Conservation (phyloP, 208 protist genomes). For the Leptomonas seymouri region DNA sequence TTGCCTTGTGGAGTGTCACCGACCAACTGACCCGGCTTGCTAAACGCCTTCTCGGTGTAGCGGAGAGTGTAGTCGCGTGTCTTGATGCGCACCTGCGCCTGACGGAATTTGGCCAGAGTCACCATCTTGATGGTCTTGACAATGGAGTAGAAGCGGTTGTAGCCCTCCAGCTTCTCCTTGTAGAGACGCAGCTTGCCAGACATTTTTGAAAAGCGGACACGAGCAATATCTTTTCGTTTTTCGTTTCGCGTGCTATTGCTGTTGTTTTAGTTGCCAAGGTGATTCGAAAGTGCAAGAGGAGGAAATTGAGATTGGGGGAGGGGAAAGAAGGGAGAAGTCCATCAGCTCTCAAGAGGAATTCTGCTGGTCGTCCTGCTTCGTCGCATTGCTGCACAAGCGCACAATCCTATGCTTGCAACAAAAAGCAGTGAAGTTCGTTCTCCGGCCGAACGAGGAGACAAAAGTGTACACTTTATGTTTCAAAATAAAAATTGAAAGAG, state of each 20-base stretch:
- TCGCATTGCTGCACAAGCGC: too few species aligned
- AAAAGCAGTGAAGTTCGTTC: too few species aligned
- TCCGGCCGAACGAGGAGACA: too few species aligned
- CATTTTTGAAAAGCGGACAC: slow-evolving; percentile 47
- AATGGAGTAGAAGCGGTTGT: slow-evolving; percentile 92
- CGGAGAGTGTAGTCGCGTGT: slow-evolving; percentile 90
- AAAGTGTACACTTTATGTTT: too few species aligned
- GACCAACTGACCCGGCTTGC: slow-evolving; percentile 43
- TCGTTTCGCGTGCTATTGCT: slow-evolving; percentile 8
- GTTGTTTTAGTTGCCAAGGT: slow-evolving; percentile 1
- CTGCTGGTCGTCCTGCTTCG: too few species aligned
- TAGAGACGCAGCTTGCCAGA: slow-evolving; percentile 92
- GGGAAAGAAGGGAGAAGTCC: neutral
- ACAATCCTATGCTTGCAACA: too few species aligned
- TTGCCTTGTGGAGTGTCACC: slow-evolving; percentile 39
- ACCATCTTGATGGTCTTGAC: slow-evolving; percentile 95
- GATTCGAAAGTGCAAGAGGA: neutral
- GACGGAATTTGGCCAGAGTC: slow-evolving; percentile 89
- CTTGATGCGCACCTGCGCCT: slow-evolving; percentile 72
- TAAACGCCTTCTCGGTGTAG: slow-evolving; percentile 92
- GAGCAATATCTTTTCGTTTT: slow-evolving; percentile 20
- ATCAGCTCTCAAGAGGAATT: too few species aligned
- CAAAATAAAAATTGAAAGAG: too few species aligned
- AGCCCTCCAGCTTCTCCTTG: slow-evolving; percentile 92
- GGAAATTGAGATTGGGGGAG: neutral